Evolutionary conservation across 495 filamentous ascomycete genomes (phyloP), one percentile per base, ranked within the genome.

Genomic region (Neurospora sp.): DNA sequence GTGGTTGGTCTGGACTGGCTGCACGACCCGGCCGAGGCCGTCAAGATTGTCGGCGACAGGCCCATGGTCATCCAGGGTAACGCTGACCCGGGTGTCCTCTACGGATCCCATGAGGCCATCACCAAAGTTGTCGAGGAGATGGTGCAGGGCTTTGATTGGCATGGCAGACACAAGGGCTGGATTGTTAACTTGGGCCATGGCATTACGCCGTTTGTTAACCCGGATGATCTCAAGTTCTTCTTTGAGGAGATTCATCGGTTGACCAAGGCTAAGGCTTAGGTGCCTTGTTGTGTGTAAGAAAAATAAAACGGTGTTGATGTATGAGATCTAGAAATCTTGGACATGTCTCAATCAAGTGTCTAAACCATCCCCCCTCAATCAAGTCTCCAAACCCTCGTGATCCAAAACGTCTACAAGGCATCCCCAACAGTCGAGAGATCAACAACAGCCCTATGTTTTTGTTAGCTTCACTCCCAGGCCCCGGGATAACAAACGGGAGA

Each of bases 1-100:
- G 92, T 97, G 39, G 90, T 99, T 69, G 92, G 96, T 35, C 85
- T 99, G 71, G 96, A 99, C 81, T 99, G 96, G 96, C 88, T 94
- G 37, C 93, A 97, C 74, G 93, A 94, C 78, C 93, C 96, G 4
- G 91, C 90, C 6, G 89, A 97, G 74, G 94, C 96, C 37, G 89
- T 91, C 75, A 89, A 86, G 74, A 86, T 93, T 75, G 93, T 94
- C 72, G 87, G 89, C 72, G 86, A 91, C 72, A 84, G 96, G 73
- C 80, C 74, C 14, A 86, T 96, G 22, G 91, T 92, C 0, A 83
- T 99, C 68, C 96, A 99, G 80, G 96, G 96, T 40, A 98, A 99
- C 80, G 93, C 94, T 37, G 96, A 99, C 78, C 96, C 96, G 0
- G 96, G 96, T 38, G 88, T 96, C 53, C 84, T 99, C 45, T 99